Base-by-base conservation (phyloP, 257 asterid species). In the Solanum sparsipilum region DNA sequence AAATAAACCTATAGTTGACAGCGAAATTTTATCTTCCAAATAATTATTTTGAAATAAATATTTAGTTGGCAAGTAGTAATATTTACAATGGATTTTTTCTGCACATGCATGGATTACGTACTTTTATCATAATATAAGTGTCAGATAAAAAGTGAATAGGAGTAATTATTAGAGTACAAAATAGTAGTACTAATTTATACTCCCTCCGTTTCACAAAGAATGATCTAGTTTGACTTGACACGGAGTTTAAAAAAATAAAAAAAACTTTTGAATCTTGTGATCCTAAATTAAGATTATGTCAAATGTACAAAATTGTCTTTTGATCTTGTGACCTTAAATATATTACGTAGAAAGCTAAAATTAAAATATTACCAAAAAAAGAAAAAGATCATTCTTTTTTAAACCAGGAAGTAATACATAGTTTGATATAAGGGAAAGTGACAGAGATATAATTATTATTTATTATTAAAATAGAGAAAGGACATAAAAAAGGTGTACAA, bases 21-120 rank as follows among this genome's bases (percentile, higher is more conserved):
- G 4, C 5, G n/a, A 39, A 39, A 78, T 7, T 41, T 11, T 41
- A 79, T 16, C 65, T 5, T 44, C 36, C 84, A 79, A 44, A 79
- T 13, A n/a, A 39, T 41, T 78, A 79, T 15, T 79, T 38, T 8
- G 38, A 79, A 79, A 25, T 27, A 79, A 79, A 31, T 6, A n/a
- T 27, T 15, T 27, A 27, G 39, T 79, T 79, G 85, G 85, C 67
- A 44, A 79, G 65, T 79, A 79, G 84, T 79, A 78, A 79, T 79
- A 44, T 79, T 79, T 39, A 36, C 13, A 7, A 13, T 31, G 35
- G 60, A 76, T 39, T 7, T 78, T 58, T 20, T n/a, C 25, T 25
- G 84, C 84, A 78, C 74, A 27, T 27, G 74, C 84, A 25, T 41
- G 83, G 65, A 56, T 58, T 58, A 58, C 25, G 25, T 58, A 58